Conservation (phyloP, 2,329 filamentous ascomycete species). For the Paecilomyces sp. region DNA sequence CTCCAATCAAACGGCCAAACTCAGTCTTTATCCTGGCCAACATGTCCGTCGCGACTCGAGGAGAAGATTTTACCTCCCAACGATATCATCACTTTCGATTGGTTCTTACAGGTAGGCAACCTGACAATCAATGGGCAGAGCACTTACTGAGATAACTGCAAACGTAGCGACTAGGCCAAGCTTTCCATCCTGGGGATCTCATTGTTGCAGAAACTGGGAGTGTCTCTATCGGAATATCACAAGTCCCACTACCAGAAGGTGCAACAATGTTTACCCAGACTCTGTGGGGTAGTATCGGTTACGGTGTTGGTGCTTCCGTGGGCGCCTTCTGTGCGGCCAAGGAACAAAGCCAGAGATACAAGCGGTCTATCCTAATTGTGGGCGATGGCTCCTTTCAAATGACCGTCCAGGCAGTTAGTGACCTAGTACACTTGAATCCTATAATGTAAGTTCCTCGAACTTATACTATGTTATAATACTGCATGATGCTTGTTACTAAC, state of each 20-base stretch:
- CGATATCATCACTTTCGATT: background rate
- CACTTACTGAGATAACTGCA: background rate
- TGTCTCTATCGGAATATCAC: background rate
- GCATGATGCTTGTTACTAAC: background rate
- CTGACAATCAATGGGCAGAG: background rate
- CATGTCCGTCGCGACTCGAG: background rate
- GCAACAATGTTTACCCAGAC: conserved; percentile 13
- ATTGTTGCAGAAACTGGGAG: conserved; percentile 6
- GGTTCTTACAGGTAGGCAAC: background rate
- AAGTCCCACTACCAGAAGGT: background rate
- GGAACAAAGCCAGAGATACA: conserved; percentile 7
- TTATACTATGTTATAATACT: background rate
- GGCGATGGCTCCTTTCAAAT: conserved; percentile 7
- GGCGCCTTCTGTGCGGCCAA: conserved; percentile 15
- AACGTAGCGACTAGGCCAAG: background rate
- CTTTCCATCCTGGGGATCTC: conserved; percentile 2
- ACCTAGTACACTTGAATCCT: conserved; percentile 1
- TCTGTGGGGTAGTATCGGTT: conserved; percentile 22
- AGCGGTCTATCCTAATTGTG: conserved; percentile 3
- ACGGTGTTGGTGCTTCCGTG: conserved; percentile 14
- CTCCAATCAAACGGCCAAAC: background rate
- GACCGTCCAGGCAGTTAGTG: conserved; percentile 3
- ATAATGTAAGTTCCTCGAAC: conserved; percentile 1
- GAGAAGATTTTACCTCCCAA: background rate
- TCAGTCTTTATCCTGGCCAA: background rate